These are phyloP conservation scores for Lonicera japonica DNA, from an alignment of 129 eudicot species.

Conservation along the genomic window DNA sequence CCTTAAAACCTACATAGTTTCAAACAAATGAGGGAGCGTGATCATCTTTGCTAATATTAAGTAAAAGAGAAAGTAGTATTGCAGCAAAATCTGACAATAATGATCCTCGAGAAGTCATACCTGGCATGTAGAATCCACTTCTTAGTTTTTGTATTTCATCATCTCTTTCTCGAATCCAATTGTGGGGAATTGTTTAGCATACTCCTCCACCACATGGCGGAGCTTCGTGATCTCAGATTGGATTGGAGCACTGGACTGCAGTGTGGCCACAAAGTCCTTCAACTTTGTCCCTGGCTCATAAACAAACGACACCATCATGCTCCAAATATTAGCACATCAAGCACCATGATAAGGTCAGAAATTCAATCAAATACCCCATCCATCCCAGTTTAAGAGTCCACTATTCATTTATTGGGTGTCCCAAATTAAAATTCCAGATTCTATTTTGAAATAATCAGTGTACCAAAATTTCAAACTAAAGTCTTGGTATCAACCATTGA, in stretches of 20 bases:
- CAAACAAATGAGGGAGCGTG: not conserved
- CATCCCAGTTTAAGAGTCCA: too few relatives aligned
- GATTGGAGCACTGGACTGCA: conserved; percentile 46
- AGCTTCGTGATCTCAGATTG: conserved; percentile 78
- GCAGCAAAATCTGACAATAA: too few relatives aligned
- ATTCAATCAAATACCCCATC: not conserved
- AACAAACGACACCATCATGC: too few relatives aligned
- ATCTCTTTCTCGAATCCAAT: conserved; percentile 95
- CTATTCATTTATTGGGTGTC: too few relatives aligned
- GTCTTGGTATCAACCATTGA: too few relatives aligned
- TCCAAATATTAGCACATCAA: too few relatives aligned
- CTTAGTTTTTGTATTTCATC: conserved; percentile 92
- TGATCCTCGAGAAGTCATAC: conserved; percentile 13
- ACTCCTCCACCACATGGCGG: conserved; percentile 87
- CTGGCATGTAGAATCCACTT: conserved; percentile 21
- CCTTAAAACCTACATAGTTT: too few relatives aligned
- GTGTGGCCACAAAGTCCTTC: conserved; percentile 87
- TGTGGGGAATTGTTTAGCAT: conserved; percentile 95
- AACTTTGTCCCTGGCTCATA: conserved; percentile 72
- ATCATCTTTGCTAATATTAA: not conserved
- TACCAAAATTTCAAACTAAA: too few relatives aligned
- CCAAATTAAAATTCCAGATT: too few relatives aligned
- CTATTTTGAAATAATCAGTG: too few relatives aligned
- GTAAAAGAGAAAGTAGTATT: not conserved
- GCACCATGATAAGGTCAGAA: conserved; percentile 5